Evolutionary conservation across 163 green algal species (phyloP), one percentile per base, ranked within the genome.

Genomic region (Scenedesmus sp.): DNA sequence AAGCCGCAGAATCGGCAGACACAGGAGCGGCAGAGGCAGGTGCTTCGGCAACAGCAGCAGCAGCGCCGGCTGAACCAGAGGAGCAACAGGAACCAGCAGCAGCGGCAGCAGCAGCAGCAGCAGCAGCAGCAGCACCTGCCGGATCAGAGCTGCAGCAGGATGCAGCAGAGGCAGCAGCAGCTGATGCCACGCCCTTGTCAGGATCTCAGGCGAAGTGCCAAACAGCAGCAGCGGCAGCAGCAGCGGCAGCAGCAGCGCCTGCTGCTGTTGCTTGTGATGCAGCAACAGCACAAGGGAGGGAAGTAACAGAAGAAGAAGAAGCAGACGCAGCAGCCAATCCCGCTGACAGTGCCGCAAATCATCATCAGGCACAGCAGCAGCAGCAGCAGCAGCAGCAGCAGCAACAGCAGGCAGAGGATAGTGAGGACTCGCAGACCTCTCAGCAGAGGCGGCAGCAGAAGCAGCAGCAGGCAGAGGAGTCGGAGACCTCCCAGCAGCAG

Each of bases 81-180:
- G 2, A 13, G 2, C 23, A 15, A 10, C 46, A 66, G 12, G 34
- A 34, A 26, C 52, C 54, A 66, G 52, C 46, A 66, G 81, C 81
- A 86, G 82, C 3, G 60, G 77, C 82, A 87, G 54, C 4, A 67
- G 82, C 55, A 67, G 77, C 77, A 85, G 77, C 34, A 55, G 46
- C 77, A 60, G 77, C 77, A 57, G 77, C 77, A 62, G 46, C n/a
- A 60, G 6, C 6, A 26, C n/a, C n/a, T n/a, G n/a, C n/a, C n/a
- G n/a, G n/a, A n/a, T n/a, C n/a, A n/a, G n/a, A n/a, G n/a, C n/a
- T n/a, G n/a, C n/a, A n/a, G n/a, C n/a, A n/a, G n/a, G n/a, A n/a
- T n/a, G n/a, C n/a, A n/a, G n/a, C n/a, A n/a, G n/a, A n/a, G 73
- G 23, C 46, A 12, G 73, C 73, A 82, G 15, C 8, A 3, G 7